Evolutionary conservation across 805 yeast species (phyloP).

Genomic region (Suhomyces sp.): DNA sequence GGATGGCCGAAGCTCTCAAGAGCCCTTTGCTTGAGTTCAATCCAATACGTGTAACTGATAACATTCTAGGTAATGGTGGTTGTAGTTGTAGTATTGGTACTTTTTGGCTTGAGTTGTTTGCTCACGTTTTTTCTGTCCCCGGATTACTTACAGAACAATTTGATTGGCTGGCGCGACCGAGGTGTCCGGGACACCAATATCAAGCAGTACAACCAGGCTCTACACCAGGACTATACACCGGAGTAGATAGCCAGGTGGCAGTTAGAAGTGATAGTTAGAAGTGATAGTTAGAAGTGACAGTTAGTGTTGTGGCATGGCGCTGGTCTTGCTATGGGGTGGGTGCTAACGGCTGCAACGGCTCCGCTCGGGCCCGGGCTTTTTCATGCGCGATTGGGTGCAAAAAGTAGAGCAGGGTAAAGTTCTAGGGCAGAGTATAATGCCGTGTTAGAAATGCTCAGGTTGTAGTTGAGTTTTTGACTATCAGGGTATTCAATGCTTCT

Average conservation of each 20-base stretch:
- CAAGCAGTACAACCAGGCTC: background rate
- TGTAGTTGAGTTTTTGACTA: background rate
- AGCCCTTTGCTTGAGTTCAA: conserved; percentile 11
- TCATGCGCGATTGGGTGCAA: background rate
- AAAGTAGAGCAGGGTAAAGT: background rate
- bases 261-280: background rate
- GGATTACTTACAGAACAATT: conserved; percentile 8
- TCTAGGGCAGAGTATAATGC: background rate
- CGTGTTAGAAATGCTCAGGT: background rate
- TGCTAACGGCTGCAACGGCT: background rate
- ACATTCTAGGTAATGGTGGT: conserved; percentile 14
- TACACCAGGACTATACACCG: no score
- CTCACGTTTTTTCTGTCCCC: conserved; percentile 10
- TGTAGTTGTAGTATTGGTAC: background rate
- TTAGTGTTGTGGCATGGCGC: background rate
- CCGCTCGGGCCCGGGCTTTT: background rate
- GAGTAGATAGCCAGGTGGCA: no score
- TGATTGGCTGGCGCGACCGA: conserved; percentile 8
- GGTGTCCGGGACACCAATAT: background rate
- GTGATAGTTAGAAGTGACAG: background rate
- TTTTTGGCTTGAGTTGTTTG: background rate
- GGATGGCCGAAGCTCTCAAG: conserved; percentile 6
- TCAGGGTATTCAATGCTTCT: background rate
- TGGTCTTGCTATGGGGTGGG: background rate
- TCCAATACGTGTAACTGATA: conserved; percentile 30